Conservation (phyloP, 2,329 filamentous ascomycete species). For the Blastomyces percursus region DNA sequence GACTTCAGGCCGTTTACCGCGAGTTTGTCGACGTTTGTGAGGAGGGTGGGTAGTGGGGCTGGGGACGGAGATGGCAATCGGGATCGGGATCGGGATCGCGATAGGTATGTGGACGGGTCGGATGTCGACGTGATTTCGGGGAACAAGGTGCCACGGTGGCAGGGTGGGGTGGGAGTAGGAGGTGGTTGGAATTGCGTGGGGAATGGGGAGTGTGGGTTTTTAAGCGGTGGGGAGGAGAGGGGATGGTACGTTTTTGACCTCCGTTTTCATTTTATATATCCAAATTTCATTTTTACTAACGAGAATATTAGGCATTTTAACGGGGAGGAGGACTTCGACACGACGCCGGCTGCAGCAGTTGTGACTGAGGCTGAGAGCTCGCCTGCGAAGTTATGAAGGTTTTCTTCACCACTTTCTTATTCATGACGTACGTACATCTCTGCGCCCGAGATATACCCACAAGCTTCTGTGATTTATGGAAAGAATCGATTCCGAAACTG, state of each 20-base stretch:
- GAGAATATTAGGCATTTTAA: constrained; percentile 32
- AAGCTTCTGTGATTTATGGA: neutral
- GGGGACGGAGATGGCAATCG: constrained; percentile 9
- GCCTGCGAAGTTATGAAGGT: neutral
- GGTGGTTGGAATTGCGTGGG: constrained; percentile 70
- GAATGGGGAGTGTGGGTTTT: constrained; percentile 78
- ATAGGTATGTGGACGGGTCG: neutral
- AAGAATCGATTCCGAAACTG: neutral
- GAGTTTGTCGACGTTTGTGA: constrained; percentile 58
- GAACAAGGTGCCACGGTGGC: constrained; percentile 40
- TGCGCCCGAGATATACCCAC: neutral
- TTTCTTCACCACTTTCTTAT: neutral
- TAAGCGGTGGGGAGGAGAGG: constrained; percentile 69
- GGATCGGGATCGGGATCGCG: neutral
- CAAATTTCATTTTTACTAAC: constrained; percentile 16
- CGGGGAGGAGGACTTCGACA: constrained; percentile 38
- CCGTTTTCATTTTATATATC: constrained; percentile 13
- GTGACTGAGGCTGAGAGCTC: neutral
- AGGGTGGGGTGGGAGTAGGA: constrained; percentile 49
- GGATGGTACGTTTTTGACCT: constrained; percentile 58
- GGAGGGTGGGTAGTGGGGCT: constrained; percentile 24
- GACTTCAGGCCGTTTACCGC: constrained; percentile 83
- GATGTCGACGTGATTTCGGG: constrained; percentile 8
- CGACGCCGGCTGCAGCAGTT: constrained; percentile 11
- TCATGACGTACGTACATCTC: neutral